Evolutionary conservation across 2,329 filamentous ascomycete genomes (phyloP), one percentile per base, ranked within the genome.

Genomic region (Zasmidium citrigriseum): DNA sequence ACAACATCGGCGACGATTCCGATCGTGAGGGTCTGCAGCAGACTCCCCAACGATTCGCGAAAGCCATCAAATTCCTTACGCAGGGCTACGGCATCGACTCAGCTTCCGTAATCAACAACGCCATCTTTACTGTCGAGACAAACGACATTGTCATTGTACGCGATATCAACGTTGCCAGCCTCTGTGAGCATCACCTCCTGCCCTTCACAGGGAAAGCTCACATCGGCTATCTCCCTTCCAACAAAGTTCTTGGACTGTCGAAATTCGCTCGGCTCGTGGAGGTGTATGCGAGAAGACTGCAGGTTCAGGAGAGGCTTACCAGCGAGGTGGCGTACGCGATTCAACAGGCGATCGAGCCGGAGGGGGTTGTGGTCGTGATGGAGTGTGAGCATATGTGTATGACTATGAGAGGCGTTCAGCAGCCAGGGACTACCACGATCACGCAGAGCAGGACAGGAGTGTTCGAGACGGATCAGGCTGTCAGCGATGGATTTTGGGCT

Each of bases 191-290:
- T 74, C 93, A 97, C 71, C 84, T 97, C 72, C 91, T 97, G 2
- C 93, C 93, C 1, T 97, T 97, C 69, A 92, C 84, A 1, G 93
- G 93, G 68, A 96, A 96, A 84, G 96, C 96, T 89, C 93, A 97
- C 77, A 96, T 97, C 68, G 93, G 91, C 55, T 98, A 97, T 76
- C 96, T 97, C 64, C 93, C 93, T 34, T 85, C 87, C 71, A 85
- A 44, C n/a, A 18, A 51, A 22, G 54, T 51, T 2, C 29, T 56
- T 16, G 54, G 46, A 10, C 25, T 56, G 46, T 51, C 54, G 29
- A 51, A 56, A 74, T 83, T 97, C 49, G 91, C 92, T 25, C 88
- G 93, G 61, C 91, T 97, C 65, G 93, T 92, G 59, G 91, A 97
- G 71, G 93, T 97, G 89, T 96, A 95, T 77, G 88, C 89, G 45